Percentiles rank a stretch among this genome's conserved stretches.
Conservation (phyloP, 2,329 filamentous ascomycete genomes). For the Coniella lustricola region DNA sequence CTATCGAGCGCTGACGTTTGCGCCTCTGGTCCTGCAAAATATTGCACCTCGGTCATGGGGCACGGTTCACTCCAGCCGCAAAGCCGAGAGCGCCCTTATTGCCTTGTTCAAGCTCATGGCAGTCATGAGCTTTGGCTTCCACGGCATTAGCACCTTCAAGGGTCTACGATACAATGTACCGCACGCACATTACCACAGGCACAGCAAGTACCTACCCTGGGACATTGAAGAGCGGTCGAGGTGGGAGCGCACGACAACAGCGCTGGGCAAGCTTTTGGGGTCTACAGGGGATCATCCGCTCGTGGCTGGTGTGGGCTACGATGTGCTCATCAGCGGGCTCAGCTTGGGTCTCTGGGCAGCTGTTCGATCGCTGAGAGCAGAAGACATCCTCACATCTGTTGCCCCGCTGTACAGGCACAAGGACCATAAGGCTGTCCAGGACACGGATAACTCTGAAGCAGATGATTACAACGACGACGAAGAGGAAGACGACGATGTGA, state of each 20-base stretch:
- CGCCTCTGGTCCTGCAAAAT: slow-evolving; percentile 39
- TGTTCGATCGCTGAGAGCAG: slow-evolving; percentile 41
- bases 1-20: slow-evolving; percentile 33
- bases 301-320: slow-evolving; percentile 49
- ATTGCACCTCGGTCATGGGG: slow-evolving; percentile 45
- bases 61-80: slow-evolving; percentile 31
- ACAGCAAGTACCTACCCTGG: slow-evolving; percentile 39
- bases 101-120: slow-evolving; percentile 43
- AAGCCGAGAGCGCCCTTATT: slow-evolving; percentile 33
- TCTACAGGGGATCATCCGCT: slow-evolving; percentile 50
- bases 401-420: slow-evolving; percentile 25
- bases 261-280: slow-evolving; percentile 38
- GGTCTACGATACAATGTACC: slow-evolving; percentile 42
- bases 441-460: neutral
- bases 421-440: neutral
- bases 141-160: slow-evolving; percentile 36
- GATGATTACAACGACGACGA: slow-evolving; percentile 11
- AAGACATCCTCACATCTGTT: slow-evolving; percentile 37
- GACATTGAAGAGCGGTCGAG: slow-evolving; percentile 36
- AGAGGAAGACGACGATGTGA: slow-evolving; percentile 13
- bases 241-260: slow-evolving; percentile 39
- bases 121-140: slow-evolving; percentile 34
- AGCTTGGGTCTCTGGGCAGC: slow-evolving; percentile 53
- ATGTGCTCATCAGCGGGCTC: slow-evolving; percentile 49
- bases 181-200: slow-evolving; percentile 39